Evolutionary conservation across 345 rosid species (phyloP), one percentile per base, ranked within the genome.

Genomic region (Murraya koenigii): DNA sequence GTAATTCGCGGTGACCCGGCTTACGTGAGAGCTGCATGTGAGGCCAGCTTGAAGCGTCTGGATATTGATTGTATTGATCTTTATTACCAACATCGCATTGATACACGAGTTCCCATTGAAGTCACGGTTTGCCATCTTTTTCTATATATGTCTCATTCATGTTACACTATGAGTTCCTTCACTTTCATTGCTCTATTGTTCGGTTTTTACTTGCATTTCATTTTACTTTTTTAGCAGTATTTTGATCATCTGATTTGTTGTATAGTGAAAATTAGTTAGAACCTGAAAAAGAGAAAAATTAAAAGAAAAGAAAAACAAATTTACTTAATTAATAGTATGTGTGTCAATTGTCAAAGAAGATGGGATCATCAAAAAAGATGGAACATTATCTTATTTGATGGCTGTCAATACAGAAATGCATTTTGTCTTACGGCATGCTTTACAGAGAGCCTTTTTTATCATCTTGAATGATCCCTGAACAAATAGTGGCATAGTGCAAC

Each of bases 31-130:
- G 80, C 82, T 49, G 78, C 82, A 28, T 87, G 88, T 32, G 87
- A 84, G 82, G 88, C 66, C 71, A 87, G 87, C 77, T 79, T 85
- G 83, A 85, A 85, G 74, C 78, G 88, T 60, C 85, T 87, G 33
- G 77, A 79, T 0, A 65, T 82, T 39, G 84, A 82, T 44, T 87
- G 79, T 60, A 75, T 87, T 69, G 88, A 85, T 75, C 90, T 87
- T n/a, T 87, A 83, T 74, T 87, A 87, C 63, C 87, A 85, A 36
- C 87, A 85, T 72, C 79, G 85, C 20, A 55, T 87, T 10, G 90
- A 87, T 38, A 87, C 82, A 35, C 77, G 28, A 3, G 74, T 87
- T 63, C 88, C 88, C 0, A 87, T 83, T 33, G 77, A 79, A 79
- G 65, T 66, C 69, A 79, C 78, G 71, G 78, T 67, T 20, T 47